Percentiles rank a stretch among this genome's conserved stretches.
These are phyloP conservation scores for Salix suchowensis DNA, from an alignment of 345 rosid species.

Conservation along the genomic window DNA sequence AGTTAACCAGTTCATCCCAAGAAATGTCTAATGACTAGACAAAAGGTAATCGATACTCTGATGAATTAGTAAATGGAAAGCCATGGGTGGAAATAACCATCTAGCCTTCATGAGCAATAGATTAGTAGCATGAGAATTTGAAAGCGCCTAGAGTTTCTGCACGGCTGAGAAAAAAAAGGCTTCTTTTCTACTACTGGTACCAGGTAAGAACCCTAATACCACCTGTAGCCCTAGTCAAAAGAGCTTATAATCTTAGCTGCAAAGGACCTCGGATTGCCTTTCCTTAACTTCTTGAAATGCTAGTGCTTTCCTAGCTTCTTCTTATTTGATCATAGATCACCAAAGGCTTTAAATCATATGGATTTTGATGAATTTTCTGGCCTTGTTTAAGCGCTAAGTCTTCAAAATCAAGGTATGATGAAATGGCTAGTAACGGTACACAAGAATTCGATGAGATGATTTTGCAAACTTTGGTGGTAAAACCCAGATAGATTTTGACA, in stretches of 20 bases:
- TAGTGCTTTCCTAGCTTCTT: neutral
- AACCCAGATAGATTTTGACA: conserved; percentile 19
- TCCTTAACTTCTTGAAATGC: neutral
- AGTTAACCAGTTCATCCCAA: neutral
- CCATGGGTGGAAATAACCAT: neutral
- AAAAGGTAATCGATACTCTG: neutral
- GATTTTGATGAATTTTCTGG: conserved; percentile 7
- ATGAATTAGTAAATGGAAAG: neutral
- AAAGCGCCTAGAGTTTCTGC: conserved; percentile 11
- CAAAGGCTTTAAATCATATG: neutral
- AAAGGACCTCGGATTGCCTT: neutral
- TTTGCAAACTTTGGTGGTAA: conserved; percentile 3
- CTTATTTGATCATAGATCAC: neutral
- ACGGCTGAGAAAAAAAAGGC: neutral
- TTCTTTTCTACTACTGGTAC: conserved; percentile 4
- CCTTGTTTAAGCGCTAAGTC: neutral
- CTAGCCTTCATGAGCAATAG: conserved; percentile 3
- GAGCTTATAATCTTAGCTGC: neutral
- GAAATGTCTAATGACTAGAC: neutral
- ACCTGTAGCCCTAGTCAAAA: conserved; percentile 19
- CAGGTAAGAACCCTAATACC: conserved; percentile 26
- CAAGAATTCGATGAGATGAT: neutral
- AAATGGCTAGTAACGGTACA: neutral
- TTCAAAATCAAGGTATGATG: neutral
- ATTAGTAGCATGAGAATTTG: conserved; percentile 2